These are phyloP conservation scores for Furcasterigmium furcatum DNA, from an alignment of 2,329 filamentous ascomycete genomes.

Conservation along the genomic window DNA sequence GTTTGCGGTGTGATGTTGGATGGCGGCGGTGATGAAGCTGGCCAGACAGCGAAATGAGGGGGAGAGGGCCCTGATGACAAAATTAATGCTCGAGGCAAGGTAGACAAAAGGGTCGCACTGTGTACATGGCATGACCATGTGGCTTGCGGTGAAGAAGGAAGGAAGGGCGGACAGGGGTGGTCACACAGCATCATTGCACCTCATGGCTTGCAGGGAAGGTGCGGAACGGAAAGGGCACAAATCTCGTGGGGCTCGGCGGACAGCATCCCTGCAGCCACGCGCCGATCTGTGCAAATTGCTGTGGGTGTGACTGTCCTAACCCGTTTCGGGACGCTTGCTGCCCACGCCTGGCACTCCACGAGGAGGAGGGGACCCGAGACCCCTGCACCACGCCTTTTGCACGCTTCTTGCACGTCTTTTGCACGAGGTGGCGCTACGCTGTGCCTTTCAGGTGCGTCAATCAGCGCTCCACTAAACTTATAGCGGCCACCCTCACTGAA, in stretches of 20 bases:
- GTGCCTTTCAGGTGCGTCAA: not conserved
- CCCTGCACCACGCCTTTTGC: constrained; percentile 1
- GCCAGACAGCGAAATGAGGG: too few relatives aligned
- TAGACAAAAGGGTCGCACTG: not conserved
- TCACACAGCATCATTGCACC: constrained; percentile 2
- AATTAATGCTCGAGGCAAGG: too few relatives aligned
- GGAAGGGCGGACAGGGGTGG: not conserved
- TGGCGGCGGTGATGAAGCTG: too few relatives aligned
- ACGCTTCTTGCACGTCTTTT: not conserved
- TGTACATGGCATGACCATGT: not conserved
- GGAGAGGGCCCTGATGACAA: too few relatives aligned
- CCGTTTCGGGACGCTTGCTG: not conserved
- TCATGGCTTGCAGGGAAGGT: constrained; percentile 15
- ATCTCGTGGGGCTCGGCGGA: constrained; percentile 4
- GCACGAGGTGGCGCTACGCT: not conserved
- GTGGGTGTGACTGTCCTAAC: not conserved
- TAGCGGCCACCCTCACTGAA: too few relatives aligned
- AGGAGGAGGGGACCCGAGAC: not conserved
- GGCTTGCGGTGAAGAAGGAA: not conserved
- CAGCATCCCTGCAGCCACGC: constrained; percentile 15
- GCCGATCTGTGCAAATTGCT: constrained; percentile 9
- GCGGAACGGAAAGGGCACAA: constrained; percentile 3
- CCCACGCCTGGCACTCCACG: not conserved
- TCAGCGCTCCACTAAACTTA: too few relatives aligned
- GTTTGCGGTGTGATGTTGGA: too few relatives aligned